Conservation (phyloP, 2,329 filamentous ascomycete species). For the Parasarocladium wereldwijsianum region DNA sequence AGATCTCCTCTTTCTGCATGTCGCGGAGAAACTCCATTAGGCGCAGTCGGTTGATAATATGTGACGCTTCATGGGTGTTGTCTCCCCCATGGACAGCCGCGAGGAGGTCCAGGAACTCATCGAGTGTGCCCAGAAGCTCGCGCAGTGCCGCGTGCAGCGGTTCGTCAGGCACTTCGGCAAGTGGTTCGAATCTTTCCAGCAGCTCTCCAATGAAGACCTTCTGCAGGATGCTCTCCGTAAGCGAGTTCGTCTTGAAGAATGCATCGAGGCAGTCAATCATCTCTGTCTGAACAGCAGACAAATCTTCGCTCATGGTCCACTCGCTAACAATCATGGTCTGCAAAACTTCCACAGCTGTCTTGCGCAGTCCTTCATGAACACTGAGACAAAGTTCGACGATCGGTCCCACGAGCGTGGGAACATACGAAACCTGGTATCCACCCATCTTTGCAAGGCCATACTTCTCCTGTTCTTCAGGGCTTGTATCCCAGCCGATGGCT, state of each 20-base stretch:
- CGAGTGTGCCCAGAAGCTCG: constrained; percentile 68
- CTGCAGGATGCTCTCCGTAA: constrained; percentile 79
- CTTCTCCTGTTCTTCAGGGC: constrained; percentile 57
- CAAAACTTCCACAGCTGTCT: constrained; percentile 81
- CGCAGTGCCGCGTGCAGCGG: constrained; percentile 62
- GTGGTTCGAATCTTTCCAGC: constrained; percentile 60
- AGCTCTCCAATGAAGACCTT: constrained; percentile 87
- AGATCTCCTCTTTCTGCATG: constrained; percentile 95
- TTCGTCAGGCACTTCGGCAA: constrained; percentile 53
- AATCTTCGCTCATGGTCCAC: constrained; percentile 88
- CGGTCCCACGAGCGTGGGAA: constrained; percentile 77
- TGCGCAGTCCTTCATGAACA: constrained; percentile 79
- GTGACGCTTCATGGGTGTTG: constrained; percentile 56
- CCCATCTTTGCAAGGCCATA: constrained; percentile 78
- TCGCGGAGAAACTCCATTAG: constrained; percentile 94
- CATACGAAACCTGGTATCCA: constrained; percentile 96
- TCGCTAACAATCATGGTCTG: constrained; percentile 98
- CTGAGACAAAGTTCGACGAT: constrained; percentile 91
- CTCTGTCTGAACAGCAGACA: constrained; percentile 84
- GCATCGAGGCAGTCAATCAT: constrained; percentile 89
- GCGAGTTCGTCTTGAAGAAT: constrained; percentile 76
- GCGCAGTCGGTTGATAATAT: constrained; percentile 75
- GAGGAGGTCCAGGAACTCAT: constrained; percentile 81
- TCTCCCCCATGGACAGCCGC: constrained; percentile 77
- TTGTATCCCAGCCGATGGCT: constrained; percentile 91